Base-by-base conservation (phyloP, 305 asterid genomes). In the Caryopteris hybrid region DNA sequence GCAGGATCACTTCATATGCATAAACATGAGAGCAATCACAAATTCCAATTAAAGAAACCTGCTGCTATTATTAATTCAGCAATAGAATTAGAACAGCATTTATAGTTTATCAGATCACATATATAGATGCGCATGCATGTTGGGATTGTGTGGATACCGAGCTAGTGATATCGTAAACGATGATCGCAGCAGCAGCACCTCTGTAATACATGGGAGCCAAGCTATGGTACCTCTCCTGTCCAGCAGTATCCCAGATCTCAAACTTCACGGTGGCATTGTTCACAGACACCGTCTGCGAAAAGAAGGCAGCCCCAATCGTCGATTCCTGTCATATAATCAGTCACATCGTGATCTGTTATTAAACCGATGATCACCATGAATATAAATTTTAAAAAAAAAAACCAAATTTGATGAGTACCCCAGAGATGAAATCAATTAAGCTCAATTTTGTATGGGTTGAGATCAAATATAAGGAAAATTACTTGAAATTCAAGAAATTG, bases 231-330 rank as follows among this genome's bases (percentile, higher is more conserved):
- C 98, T 86, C 85, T 92, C 97, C 84, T 88, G 97, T 1, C 96
- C 98, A 31, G 97, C 97, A 18, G 98, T 92, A 64, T 92, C 98
- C 98, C 96, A 92, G 78, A 92, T 90, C 93, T 90, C 98, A 60
- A 92, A 92, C 76, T 92, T 92, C 66, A 92, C 96, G n/a, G 96
- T 88, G 21, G 85, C 81, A 78, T 85, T 85, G 68, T 88, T 81
- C 62, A 81, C 96, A 17, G 95, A 79, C 64, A 90, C 81, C 11
- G 97, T 79, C 64, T 91, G 96, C 18, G 97, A 90, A 64, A 92
- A 90, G 75, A 92, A 92, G 8, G 97, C 96, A 10, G 98, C 98
- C 17, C 98, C 98, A 66, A 92, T 92, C 57, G 97, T 92, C 50
- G 97, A 92, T 84, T 92, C 98, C 97, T 92, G 72, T 17, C 17